Conservation (phyloP, 208 protist species). For the Trypanosoma theileri region DNA sequence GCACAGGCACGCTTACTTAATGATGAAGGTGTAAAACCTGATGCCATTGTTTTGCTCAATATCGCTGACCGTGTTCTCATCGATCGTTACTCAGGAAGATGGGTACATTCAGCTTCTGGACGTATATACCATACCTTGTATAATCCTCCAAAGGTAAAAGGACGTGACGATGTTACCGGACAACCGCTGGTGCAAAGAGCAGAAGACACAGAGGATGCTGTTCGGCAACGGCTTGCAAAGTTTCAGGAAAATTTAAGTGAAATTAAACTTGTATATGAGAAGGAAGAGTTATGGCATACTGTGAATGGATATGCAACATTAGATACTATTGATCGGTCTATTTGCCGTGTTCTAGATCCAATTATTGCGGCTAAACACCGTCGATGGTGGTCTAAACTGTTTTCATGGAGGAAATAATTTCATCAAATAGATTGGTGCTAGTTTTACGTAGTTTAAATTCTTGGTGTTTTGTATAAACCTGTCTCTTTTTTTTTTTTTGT, state of each 20-base stretch:
- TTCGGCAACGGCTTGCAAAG: constrained; percentile 72
- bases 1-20: constrained; percentile 70
- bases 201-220: constrained; percentile 89
- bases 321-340: constrained; percentile 68
- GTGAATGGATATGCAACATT: constrained; percentile 71
- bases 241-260: constrained; percentile 76
- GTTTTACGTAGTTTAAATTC: too few species aligned
- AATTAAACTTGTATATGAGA: constrained; percentile 71
- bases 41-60: constrained; percentile 68
- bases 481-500: background rate
- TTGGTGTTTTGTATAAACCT: too few species aligned
- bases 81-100: constrained; percentile 77
- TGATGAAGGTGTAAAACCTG: constrained; percentile 49
- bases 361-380: constrained; percentile 37
- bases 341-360: constrained; percentile 71
- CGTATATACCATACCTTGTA: constrained; percentile 92
- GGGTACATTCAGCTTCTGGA: constrained; percentile 83
- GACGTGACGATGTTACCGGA: constrained; percentile 91
- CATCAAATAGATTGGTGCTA: too few species aligned
- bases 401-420: constrained; percentile 52
- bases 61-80: constrained; percentile 72
- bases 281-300: constrained; percentile 44
- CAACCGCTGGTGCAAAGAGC: constrained; percentile 84
- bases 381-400: constrained; percentile 16
- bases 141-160: constrained; percentile 83